Evolutionary conservation across 1,139 yeast genomes (phyloP), one percentile per base, ranked within the genome.

Genomic region (Hemisphaericaspora xylanilytica): DNA sequence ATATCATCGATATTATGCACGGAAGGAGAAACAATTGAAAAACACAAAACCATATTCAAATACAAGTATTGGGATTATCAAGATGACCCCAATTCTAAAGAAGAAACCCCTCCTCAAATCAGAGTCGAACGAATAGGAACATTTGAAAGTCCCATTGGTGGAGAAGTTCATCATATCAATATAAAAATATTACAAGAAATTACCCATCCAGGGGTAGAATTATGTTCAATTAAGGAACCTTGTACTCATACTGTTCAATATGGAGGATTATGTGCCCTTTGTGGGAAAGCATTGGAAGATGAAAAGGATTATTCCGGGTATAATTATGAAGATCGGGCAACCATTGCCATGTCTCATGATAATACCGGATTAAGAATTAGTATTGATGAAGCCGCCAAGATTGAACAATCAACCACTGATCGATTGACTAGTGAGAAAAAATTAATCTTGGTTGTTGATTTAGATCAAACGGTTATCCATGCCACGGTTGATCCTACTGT

Each of bases 401-500:
- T 92, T 39, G 98, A 90, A 56, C 77, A 78, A 44, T 68, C 66
- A 31, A 75, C 92, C 36, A 78, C 87, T 4, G 67, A 72, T 41
- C 69, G 85, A 42, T 70, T 94, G 37, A 61, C 81, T 4, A 60
- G 70, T 21, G 86, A 81, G 41, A 67, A 74, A 44, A 88, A 86
- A 55, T 71, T 92, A 48, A 89, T 92, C 31, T 70, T 92, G 42
- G 98, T 92, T 36, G 99, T 92, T 10, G 99, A 92, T 67, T 71
- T 92, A 46, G 99, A 92, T 65, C 98, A 94, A 61, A 94, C 98
- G 0, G 95, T 92, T 6, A 92, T 92, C 28, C 99, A 92, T 57
- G 96, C 97, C 28, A 92, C 97, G 3, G 97, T 90, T 17, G 98
- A 92, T 58, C 97, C 97, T 1, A 89, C 97, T 0, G 95, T 92